phyloP scores from a whole-genome alignment of 164 flowering plant genomes.

The grape (Vitis vinifera) region DNA sequence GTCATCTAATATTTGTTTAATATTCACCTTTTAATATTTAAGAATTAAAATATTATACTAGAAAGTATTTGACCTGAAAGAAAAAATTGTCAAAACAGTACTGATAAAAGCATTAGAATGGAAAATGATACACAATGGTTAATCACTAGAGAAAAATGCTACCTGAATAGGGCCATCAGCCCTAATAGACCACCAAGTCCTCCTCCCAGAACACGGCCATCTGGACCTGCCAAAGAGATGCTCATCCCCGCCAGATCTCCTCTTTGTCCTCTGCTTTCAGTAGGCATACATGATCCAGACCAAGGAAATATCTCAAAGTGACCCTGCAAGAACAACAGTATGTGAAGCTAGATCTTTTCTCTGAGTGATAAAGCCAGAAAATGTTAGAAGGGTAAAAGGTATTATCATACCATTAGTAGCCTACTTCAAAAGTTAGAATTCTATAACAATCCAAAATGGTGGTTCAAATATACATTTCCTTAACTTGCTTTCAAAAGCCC shows the following conservation, averaged over 20 bases:
- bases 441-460: no score
- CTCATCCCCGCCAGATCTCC: constrained; percentile 73
- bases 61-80: no score
- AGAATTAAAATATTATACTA: no score
- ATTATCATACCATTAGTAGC: no score
- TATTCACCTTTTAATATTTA: no score
- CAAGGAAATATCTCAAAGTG: constrained; percentile 66
- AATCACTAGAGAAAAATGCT: background rate
- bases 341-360: background rate
- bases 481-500: no score
- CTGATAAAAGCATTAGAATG: no score
- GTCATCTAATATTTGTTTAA: no score
- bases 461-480: no score
- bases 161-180: constrained; percentile 75
- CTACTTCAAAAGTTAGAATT: no score
- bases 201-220: constrained; percentile 70
- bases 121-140: background rate
- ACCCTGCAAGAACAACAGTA: constrained; percentile 39
- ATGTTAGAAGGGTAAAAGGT: background rate
- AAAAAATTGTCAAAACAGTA: no score
- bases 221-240: constrained; percentile 65
- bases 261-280: constrained; percentile 49
- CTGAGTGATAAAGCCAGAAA: background rate
- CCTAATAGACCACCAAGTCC: constrained; percentile 61
- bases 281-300: constrained; percentile 60